Conservation (phyloP, 768 basidiomycete genomes). For the Inosperma sp. region DNA sequence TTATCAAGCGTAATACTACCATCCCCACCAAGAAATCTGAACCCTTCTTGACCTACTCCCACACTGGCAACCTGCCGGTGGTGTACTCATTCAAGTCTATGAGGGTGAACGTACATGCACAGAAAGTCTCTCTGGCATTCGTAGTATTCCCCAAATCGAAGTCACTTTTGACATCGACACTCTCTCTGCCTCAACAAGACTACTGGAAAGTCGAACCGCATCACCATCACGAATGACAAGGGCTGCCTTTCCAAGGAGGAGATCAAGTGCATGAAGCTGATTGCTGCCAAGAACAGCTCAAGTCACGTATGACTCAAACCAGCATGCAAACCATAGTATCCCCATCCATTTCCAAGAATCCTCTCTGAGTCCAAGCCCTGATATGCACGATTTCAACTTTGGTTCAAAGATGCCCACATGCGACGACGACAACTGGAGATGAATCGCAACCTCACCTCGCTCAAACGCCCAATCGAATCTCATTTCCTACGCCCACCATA, state of each 20-base stretch:
- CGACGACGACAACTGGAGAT: background rate
- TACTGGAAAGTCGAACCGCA: no score
- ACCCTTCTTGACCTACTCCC: slow-evolving; percentile 96
- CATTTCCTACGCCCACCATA: background rate
- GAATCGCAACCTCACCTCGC: background rate
- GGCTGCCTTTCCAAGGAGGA: no score
- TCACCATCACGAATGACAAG: no score
- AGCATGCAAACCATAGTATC: slow-evolving; percentile 90
- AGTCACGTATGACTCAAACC: no score
- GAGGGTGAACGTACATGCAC: slow-evolving; percentile 97
- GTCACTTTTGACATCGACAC: no score
- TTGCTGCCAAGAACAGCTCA: no score
- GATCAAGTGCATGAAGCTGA: no score
- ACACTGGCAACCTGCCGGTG: slow-evolving; percentile 98
- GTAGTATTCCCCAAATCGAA: slow-evolving; percentile 97
- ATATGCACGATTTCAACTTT: background rate
- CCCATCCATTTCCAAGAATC: background rate
- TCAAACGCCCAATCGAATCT: background rate
- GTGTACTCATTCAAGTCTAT: no score
- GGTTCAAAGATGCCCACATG: background rate
- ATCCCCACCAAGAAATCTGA: slow-evolving; percentile 99
- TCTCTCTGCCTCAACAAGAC: slow-evolving; percentile 88
- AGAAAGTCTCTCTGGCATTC: slow-evolving; percentile 97
- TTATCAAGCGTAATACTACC: no score
- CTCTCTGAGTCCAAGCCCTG: background rate